Percentiles rank a stretch among this genome's conserved stretches.
phyloP scores from a whole-genome alignment of 192 early-diverging fungal species.

The Backusella liffmaniae region DNA sequence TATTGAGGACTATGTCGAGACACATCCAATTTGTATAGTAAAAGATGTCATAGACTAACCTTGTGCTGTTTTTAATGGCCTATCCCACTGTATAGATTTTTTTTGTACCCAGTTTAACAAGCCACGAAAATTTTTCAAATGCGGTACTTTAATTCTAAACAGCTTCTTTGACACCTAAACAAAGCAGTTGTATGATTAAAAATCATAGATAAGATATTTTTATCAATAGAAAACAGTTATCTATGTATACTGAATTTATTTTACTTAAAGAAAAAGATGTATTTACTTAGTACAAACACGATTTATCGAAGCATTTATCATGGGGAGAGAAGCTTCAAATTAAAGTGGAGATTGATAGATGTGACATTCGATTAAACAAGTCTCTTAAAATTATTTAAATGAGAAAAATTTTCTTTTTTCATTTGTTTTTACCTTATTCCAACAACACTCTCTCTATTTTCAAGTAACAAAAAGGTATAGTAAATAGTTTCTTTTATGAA shows the following conservation, averaged over 20 bases:
- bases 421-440: background rate
- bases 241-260: background rate
- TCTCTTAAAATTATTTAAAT: background rate
- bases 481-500: background rate
- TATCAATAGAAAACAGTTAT: background rate
- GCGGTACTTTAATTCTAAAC: background rate
- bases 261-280: background rate
- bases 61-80: too few relatives aligned
- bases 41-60: too few relatives aligned
- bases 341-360: constrained; percentile 6
- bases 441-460: too few relatives aligned
- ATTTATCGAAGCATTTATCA: background rate
- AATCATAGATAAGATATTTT: background rate
- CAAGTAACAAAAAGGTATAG: background rate
- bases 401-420: background rate
- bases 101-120: background rate
- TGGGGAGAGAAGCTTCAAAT: background rate
- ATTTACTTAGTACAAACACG: background rate
- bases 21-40: too few relatives aligned
- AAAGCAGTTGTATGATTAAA: background rate
- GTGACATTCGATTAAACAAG: constrained; percentile 3
- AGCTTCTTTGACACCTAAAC: background rate
- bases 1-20: too few relatives aligned
- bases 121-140: background rate
- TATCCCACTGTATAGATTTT: background rate